These are phyloP conservation scores for Syncephalastrum contaminatum DNA, from an alignment of 371 early-diverging fungal genomes.

Conservation along the genomic window DNA sequence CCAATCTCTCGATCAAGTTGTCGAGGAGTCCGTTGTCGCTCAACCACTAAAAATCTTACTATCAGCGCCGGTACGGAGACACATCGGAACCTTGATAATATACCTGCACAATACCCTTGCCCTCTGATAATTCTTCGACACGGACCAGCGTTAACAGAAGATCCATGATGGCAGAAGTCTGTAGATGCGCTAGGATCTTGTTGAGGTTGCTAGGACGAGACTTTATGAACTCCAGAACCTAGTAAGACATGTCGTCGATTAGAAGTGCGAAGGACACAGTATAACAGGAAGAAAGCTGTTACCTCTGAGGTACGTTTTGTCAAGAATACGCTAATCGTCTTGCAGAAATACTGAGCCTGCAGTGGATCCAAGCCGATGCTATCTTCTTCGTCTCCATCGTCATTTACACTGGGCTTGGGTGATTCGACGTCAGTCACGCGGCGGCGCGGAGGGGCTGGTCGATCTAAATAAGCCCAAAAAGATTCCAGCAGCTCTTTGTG, in stretches of 20 bases:
- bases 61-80: background rate
- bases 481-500: slow-evolving; percentile 68
- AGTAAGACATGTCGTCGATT: slow-evolving; percentile 1
- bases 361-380: slow-evolving; percentile 56
- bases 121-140: slow-evolving; percentile 86
- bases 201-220: slow-evolving; percentile 56
- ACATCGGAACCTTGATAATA: background rate
- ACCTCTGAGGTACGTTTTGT: slow-evolving; percentile 83
- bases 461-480: slow-evolving; percentile 84
- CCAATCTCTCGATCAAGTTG: slow-evolving; percentile 71
- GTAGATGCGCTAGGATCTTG: slow-evolving; percentile 76
- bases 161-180: slow-evolving; percentile 86
- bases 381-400: slow-evolving; percentile 12
- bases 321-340: slow-evolving; percentile 81
- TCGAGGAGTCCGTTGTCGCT: slow-evolving; percentile 76
- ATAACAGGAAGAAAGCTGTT: background rate
- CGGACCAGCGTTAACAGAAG: slow-evolving; percentile 88
- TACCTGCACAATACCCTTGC: slow-evolving; percentile 76
- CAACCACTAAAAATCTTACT: slow-evolving; percentile 67
- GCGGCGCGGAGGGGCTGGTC: slow-evolving; percentile 51
- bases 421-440: slow-evolving; percentile 4
- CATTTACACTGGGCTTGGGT: background rate
- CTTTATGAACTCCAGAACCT: slow-evolving; percentile 71
- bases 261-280: slow-evolving; percentile 11
- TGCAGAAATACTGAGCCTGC: slow-evolving; percentile 85